Evolutionary conservation across 2,329 filamentous ascomycete species (phyloP).

Genomic region (Aspergillus sp.): DNA sequence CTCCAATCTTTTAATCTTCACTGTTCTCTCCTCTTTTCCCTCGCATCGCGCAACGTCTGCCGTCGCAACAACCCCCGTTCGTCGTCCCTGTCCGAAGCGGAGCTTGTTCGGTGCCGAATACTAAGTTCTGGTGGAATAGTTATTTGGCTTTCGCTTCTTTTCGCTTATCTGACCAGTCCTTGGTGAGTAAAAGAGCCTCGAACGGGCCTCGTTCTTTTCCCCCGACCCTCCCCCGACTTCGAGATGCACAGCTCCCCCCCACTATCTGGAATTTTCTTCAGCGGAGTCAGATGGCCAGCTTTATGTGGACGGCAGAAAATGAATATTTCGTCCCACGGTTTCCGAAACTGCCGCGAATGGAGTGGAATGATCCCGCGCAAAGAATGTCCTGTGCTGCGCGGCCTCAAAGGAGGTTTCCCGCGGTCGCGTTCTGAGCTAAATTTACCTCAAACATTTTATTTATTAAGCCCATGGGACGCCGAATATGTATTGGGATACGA

Average conservation of each 20-base stretch:
- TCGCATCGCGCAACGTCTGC: slow-evolving; percentile 22
- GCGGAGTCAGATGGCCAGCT: not conserved
- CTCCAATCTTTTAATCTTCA: slow-evolving; percentile 15
- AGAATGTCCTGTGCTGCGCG: slow-evolving; percentile 9
- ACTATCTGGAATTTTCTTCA: not conserved
- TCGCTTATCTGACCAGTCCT: slow-evolving; percentile 24
- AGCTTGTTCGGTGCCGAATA: slow-evolving; percentile 18
- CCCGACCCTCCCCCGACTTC: slow-evolving; percentile 14
- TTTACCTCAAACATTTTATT: not conserved
- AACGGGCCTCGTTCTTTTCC: slow-evolving; percentile 17
- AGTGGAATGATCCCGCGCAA: slow-evolving; percentile 7
- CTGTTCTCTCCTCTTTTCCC: slow-evolving; percentile 11
- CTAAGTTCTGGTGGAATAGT: slow-evolving; percentile 26
- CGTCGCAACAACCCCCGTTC: slow-evolving; percentile 17
- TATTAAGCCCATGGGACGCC: not conserved
- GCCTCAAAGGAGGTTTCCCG: slow-evolving; percentile 4
- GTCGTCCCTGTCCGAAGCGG: slow-evolving; percentile 19
- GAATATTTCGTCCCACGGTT: not conserved
- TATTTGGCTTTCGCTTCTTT: slow-evolving; percentile 26
- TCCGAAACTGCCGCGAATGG: slow-evolving; percentile 7
- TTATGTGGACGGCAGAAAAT: not conserved
- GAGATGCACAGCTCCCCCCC: slow-evolving; percentile 10
- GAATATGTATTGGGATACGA: not conserved
- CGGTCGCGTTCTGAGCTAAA: slow-evolving; percentile 18
- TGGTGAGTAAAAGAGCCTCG: slow-evolving; percentile 25